Evolutionary conservation across 2,329 filamentous ascomycete species (phyloP), one percentile per base, ranked within the genome.

Genomic region (Penicillium sp.): DNA sequence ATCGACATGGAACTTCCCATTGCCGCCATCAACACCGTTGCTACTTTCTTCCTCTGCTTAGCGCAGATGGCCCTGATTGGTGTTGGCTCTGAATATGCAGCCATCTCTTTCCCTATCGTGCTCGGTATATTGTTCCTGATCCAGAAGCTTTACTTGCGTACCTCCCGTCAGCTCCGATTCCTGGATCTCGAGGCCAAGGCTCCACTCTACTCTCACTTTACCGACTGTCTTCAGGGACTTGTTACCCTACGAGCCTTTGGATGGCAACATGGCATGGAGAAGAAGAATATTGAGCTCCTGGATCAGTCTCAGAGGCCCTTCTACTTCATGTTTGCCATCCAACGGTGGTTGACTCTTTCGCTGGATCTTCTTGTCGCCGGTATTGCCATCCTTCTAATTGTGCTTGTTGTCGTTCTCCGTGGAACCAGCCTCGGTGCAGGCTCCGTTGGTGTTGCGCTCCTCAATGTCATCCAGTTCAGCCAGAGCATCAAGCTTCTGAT

Each of bases 181-280:
- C 65, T 87, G 10, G 84, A 86, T 42, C 74, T 87, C 1, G 84
- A 87, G 63, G 77, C 80, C 1, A 85, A 86, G 57, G 79, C 79
- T 0, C 82, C 82, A 0, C 68, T 85, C 0, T 84, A 81, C 69
- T 80, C 74, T 15, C 72, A 84, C 53, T 85, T 85, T 57, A 72
- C 79, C 21, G 82, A 85, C 56, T 80, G 78, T 2, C 74, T 84
- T 39, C 76, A 76, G 31, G 83, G 83, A 0, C 63, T 85, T 0
- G 71, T 75, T 0, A 85, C 82, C 0, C 74, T 85, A 24, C 76
- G 82, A 9, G 79, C 82, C 1, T 85, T 83, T 54, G 76, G 78
- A 1, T 85, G 81, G 81, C 70, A 77, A n/a, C 56, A 67, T 0
- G 63, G 67, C 6, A 72, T 77, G 49, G 68, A 76, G 15, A 59